Evolutionary conservation across 176 grass and related monocot species (phyloP), one percentile per base, ranked within the genome.

Genomic region (Oryza officinalis): DNA sequence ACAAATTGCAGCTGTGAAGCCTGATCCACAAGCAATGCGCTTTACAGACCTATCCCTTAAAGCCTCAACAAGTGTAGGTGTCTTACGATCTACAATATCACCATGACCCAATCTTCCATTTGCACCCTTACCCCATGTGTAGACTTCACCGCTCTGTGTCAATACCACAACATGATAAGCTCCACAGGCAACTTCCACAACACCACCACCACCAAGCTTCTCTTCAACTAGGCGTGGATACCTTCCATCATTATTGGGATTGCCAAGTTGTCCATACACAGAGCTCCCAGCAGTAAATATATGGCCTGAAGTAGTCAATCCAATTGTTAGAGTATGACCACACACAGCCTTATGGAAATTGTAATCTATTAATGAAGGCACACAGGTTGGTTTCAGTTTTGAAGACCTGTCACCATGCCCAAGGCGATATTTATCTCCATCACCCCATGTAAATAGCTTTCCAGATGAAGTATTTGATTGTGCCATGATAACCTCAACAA

Each of bases 361-460:
- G 79, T 99, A 94, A 78, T 99, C 96, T 68, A 99, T 99, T 20
- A 99, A 81, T 13, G 89, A 95, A 35, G 96, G 80, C 50, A 99
- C 87, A 31, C 96, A 99, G 32, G 96, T 99, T 70, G 96, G 96
- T 49, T 96, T 95, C 59, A 99, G 87, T 65, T 90, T 88, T 37
- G 91, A 67, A 75, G 82, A 67, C 78, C 88, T 95, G 43, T 99
- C 96, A 68, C 96, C 93, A 78, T 99, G 87, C 71, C 96, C 96
- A 67, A 99, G 89, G 68, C 96, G 93, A 82, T 94, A 89, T 80
- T 99, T 99, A 33, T 99, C 96, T 63, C 96, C 96, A 83, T 99
- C 96, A 3, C 96, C 96, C 96, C 96, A 99, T 8, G 96, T 99
- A 72, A 99, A 99, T 63, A 99, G 71, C 83, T 99, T 99, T 81